A percentile compares a stretch with the other conserved stretches of the same genome.
Evolutionary conservation across 2,329 filamentous ascomycete genomes (phyloP).

Genomic region (Apiospora pterosperma): DNA sequence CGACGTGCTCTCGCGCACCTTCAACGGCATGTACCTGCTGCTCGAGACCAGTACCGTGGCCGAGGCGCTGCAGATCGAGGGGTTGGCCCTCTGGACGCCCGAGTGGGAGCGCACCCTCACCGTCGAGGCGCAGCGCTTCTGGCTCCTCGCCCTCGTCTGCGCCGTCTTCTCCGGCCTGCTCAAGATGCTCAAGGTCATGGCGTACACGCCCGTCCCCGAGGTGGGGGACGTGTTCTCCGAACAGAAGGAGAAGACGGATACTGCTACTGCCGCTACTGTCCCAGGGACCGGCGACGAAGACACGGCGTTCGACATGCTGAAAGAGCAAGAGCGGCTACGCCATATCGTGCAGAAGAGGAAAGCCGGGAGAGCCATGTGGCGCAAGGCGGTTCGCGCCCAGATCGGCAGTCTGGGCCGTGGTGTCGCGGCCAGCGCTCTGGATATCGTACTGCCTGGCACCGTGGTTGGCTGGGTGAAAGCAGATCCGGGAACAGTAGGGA

Average conservation of each 20-base stretch:
- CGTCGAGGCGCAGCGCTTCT: constrained; percentile 64
- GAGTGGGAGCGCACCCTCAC: constrained; percentile 45
- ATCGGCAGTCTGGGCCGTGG: constrained; percentile 38
- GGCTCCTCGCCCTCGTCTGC: constrained; percentile 60
- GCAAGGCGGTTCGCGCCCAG: constrained; percentile 25
- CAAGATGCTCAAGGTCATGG: constrained; percentile 35
- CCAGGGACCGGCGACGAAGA: constrained; percentile 4
- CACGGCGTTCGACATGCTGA: constrained; percentile 18
- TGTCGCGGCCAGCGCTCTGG: constrained; percentile 55
- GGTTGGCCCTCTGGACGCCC: constrained; percentile 49
- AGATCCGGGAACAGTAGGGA: constrained; percentile 48
- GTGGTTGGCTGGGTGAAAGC: constrained; percentile 58
- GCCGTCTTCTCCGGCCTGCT: constrained; percentile 43
- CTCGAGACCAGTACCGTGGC: constrained; percentile 63
- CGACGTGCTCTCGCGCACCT: constrained; percentile 53
- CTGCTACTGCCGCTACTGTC: constrained; percentile 2
- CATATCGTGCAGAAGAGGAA: constrained; percentile 29
- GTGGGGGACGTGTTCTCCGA: constrained; percentile 25
- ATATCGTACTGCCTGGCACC: constrained; percentile 59
- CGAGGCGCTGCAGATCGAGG: constrained; percentile 42
- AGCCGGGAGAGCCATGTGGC: constrained; percentile 28
- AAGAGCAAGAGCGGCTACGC: constrained; percentile 34
- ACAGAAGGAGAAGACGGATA: constrained; percentile 6
- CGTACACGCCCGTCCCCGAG: constrained; percentile 32
- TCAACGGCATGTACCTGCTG: constrained; percentile 64